A percentile compares a stretch with the other conserved stretches of the same genome.
Evolutionary conservation across 2,329 filamentous ascomycete species (phyloP).

Genomic region (Onygenales sp.): DNA sequence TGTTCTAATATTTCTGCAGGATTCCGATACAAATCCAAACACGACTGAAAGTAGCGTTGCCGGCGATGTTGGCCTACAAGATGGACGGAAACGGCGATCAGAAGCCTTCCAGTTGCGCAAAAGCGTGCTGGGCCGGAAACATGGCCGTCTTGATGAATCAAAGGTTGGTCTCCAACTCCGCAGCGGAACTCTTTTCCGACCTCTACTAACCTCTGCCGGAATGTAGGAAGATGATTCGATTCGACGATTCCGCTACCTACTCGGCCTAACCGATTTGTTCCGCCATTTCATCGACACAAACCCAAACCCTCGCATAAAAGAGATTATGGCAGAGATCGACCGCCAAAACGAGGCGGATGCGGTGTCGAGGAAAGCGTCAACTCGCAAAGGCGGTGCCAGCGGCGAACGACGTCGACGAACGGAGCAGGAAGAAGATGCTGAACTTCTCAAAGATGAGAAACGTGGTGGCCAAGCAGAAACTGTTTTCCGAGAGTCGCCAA

Average conservation of each 20-base stretch:
- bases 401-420: conserved; percentile 75
- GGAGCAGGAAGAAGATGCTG: conserved; percentile 95
- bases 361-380: conserved; percentile 61
- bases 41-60: conserved; percentile 73
- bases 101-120: conserved; percentile 84
- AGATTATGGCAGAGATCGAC: conserved; percentile 91
- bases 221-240: conserved; percentile 85
- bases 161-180: conserved; percentile 49
- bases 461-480: conserved; percentile 76
- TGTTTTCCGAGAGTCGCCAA: conserved; percentile 85
- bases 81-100: conserved; percentile 76
- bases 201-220: not conserved
- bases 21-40: conserved; percentile 58
- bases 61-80: conserved; percentile 56
- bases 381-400: conserved; percentile 74
- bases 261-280: conserved; percentile 92
- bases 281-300: conserved; percentile 98
- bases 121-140: conserved; percentile 90
- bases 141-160: conserved; percentile 80
- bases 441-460: conserved; percentile 77
- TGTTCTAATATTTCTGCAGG: conserved; percentile 27
- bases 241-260: conserved; percentile 83
- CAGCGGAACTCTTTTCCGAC: too few species aligned
- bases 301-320: conserved; percentile 85
- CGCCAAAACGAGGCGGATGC: conserved; percentile 73